Evolutionary conservation across 345 rosid genomes (phyloP).

Genomic region (Sonneratia alba): DNA sequence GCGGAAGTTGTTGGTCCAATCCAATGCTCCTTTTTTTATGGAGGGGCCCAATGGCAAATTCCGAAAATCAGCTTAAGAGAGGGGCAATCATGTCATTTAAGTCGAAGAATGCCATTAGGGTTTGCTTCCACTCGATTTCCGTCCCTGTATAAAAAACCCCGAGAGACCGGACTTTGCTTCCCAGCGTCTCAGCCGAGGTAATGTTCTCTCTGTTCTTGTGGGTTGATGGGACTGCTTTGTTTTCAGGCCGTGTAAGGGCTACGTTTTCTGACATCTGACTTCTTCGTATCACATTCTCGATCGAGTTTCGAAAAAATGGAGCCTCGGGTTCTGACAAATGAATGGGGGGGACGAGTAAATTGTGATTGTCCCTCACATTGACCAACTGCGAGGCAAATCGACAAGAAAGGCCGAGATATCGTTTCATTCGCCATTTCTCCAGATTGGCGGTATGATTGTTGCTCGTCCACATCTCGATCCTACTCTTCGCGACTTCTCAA

Average conservation of each 20-base stretch:
- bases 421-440: conserved; percentile 50
- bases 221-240: too few species aligned
- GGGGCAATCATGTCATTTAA: background rate
- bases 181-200: background rate
- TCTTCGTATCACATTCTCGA: too few species aligned
- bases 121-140: background rate
- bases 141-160: background rate
- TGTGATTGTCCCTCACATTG: conserved; percentile 4
- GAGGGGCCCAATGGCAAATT: background rate
- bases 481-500: background rate
- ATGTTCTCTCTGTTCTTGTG: background rate
- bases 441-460: conserved; percentile 58
- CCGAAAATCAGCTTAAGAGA: background rate
- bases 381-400: conserved; percentile 26
- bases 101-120: background rate
- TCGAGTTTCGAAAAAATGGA: background rate
- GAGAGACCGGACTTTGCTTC: background rate
- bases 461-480: conserved; percentile 40
- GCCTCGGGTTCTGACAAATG: background rate
- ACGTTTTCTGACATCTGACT: background rate
- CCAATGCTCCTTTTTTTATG: too few species aligned
- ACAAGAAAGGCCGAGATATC: conserved; percentile 51
- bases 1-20: too few species aligned
- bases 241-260: background rate
- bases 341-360: background rate